Evolutionary conservation across 352 stramenopile species (phyloP).

Genomic region (Pelagophyceae sp.): DNA sequence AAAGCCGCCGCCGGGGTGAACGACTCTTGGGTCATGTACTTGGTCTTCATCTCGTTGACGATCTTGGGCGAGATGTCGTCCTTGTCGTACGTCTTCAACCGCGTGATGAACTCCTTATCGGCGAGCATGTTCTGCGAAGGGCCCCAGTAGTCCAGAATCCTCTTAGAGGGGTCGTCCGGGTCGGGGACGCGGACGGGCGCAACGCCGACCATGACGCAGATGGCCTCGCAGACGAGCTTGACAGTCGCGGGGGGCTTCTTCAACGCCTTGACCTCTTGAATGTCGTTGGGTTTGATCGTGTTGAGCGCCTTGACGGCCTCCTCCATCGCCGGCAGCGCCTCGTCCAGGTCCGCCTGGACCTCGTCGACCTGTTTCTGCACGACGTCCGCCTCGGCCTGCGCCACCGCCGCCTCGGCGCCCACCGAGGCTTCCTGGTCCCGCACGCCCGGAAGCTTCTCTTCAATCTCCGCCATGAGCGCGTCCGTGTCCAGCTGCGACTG

Average conservation of each 20-base stretch:
- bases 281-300: constrained; percentile 78
- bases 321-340: constrained; percentile 79
- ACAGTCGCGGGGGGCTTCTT: constrained; percentile 78
- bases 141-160: constrained; percentile 89
- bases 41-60: constrained; percentile 53
- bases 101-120: constrained; percentile 77
- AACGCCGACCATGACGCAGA: constrained; percentile 86
- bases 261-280: constrained; percentile 84
- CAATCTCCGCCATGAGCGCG: constrained; percentile 81
- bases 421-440: constrained; percentile 46
- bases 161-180: constrained; percentile 73
- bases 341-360: constrained; percentile 80
- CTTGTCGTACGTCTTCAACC: constrained; percentile 65
- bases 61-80: constrained; percentile 50
- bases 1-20: constrained; percentile 80
- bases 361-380: constrained; percentile 67
- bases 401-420: constrained; percentile 45
- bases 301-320: constrained; percentile 80
- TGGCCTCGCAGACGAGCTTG: constrained; percentile 80
- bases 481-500: constrained; percentile 80
- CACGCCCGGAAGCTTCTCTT: constrained; percentile 69
- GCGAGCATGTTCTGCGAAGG: constrained; percentile 79
- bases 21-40: constrained; percentile 78
- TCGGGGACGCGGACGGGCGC: constrained; percentile 81
- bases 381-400: constrained; percentile 52